These are phyloP conservation scores for Mucor saturninus DNA, from an alignment of 371 early-diverging fungal species.

Conservation along the genomic window DNA sequence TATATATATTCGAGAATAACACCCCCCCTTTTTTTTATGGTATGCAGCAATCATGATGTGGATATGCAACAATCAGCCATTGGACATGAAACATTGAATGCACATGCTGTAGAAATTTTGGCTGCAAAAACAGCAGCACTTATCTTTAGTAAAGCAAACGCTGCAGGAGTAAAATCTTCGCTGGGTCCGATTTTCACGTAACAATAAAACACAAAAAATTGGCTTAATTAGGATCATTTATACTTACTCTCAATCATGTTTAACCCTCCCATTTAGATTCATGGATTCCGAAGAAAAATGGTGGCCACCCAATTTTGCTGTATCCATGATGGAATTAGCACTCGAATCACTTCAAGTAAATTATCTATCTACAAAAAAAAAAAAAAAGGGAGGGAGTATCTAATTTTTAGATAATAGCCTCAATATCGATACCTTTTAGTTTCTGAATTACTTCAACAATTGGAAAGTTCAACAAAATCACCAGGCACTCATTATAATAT, in stretches of 20 bases:
- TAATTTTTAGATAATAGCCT: conserved; percentile 33
- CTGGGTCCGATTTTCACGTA: conserved; percentile 55
- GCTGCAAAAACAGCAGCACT: conserved; percentile 42
- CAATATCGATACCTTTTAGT: conserved; percentile 75
- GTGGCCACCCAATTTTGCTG: conserved; percentile 64
- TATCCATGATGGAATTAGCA: conserved; percentile 63
- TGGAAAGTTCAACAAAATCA: conserved; percentile 44
- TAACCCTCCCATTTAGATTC: conserved; percentile 29
- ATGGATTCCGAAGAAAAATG: conserved; percentile 65
- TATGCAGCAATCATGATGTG: conserved; percentile 15
- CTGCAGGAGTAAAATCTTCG: conserved; percentile 50
- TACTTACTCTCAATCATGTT: neutral
- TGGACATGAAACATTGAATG: conserved; percentile 29
- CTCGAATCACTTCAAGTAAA: conserved; percentile 59
- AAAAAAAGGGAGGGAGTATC: no score
- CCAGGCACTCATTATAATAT: conserved; percentile 29
- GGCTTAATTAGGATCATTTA: neutral
- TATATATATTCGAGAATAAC: neutral
- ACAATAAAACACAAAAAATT: conserved; percentile 18
- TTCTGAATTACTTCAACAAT: conserved; percentile 62
- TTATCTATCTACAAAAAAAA: neutral
- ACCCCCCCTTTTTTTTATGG: neutral
- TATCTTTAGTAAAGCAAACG: conserved; percentile 42
- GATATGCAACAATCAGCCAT: conserved; percentile 37
- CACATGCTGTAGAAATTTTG: conserved; percentile 32